phyloP scores from a whole-genome alignment of 2,329 filamentous ascomycete species.

The Paramyrothecium roridum region DNA sequence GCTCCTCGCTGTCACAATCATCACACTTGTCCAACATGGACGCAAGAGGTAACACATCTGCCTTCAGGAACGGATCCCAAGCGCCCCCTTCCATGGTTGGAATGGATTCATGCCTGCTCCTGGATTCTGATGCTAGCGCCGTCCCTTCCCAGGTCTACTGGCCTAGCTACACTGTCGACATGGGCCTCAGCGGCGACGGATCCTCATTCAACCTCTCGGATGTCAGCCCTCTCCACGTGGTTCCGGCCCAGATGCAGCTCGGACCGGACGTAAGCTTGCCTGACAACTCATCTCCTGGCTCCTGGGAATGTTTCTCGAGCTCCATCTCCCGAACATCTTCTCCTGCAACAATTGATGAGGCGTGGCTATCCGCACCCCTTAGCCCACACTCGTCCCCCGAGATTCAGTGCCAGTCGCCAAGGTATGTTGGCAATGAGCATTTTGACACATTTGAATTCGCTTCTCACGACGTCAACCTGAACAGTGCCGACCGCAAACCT shows the following conservation, averaged over 20 bases:
- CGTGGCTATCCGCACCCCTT: slow-evolving; percentile 34
- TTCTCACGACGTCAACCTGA: slow-evolving; percentile 16
- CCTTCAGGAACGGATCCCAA: slow-evolving; percentile 38
- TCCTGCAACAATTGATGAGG: slow-evolving; percentile 46
- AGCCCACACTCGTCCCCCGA: slow-evolving; percentile 45
- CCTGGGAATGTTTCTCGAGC: slow-evolving; percentile 52
- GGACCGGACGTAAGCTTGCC: slow-evolving; percentile 47
- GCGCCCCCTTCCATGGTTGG: slow-evolving; percentile 37
- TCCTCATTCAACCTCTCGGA: slow-evolving; percentile 40
- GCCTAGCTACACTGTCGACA: slow-evolving; percentile 41
- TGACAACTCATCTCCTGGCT: slow-evolving; percentile 47
- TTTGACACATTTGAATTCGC: slow-evolving; percentile 5
- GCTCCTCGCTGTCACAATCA: slow-evolving; percentile 46
- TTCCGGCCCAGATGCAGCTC: slow-evolving; percentile 53
- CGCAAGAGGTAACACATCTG: slow-evolving; percentile 47
- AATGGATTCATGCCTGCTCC: slow-evolving; percentile 48
- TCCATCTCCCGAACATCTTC: slow-evolving; percentile 50
- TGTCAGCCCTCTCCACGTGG: slow-evolving; percentile 47
- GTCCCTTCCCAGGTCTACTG: slow-evolving; percentile 50
- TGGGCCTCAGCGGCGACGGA: slow-evolving; percentile 38
- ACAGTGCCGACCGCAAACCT: slow-evolving; percentile 27
- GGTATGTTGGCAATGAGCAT: slow-evolving; percentile 38
- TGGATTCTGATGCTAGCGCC: slow-evolving; percentile 45
- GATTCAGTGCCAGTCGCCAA: slow-evolving; percentile 48
- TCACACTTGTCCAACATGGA: slow-evolving; percentile 50